Conservation (phyloP, 805 yeast species). For the Candida dendrica region DNA sequence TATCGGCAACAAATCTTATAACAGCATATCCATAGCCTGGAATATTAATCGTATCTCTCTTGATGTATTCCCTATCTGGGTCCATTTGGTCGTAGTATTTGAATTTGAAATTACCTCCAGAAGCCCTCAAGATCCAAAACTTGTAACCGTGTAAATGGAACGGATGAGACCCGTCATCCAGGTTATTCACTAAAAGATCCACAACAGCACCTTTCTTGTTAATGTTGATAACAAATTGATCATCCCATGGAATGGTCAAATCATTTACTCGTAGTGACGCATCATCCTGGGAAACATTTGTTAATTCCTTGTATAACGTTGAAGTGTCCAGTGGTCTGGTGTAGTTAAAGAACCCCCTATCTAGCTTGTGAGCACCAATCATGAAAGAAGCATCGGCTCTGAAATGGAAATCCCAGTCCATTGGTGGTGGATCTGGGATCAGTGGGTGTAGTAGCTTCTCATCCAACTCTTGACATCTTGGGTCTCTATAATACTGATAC, state of each 20-base stretch:
- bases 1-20: constrained; percentile 57
- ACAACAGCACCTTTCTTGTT: constrained; percentile 30
- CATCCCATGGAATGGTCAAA: constrained; percentile 8
- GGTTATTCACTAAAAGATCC: constrained; percentile 60
- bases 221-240: constrained; percentile 15
- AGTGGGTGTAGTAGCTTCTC: constrained; percentile 17
- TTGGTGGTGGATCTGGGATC: constrained; percentile 14
- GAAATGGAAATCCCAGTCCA: constrained; percentile 4
- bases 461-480: constrained; percentile 20
- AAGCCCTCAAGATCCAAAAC: constrained; percentile 20
- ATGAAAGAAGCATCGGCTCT: constrained; percentile 19
- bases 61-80: constrained; percentile 39
- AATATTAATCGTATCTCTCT: constrained; percentile 56
- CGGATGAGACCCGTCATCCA: constrained; percentile 62
- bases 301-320: constrained; percentile 11
- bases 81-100: constrained; percentile 33
- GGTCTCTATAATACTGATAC: constrained; percentile 10
- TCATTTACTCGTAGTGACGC: not conserved
- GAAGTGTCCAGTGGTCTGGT: constrained; percentile 12
- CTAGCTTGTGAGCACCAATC: constrained; percentile 17
- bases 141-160: constrained; percentile 52
- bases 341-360: constrained; percentile 21
- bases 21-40: constrained; percentile 50
- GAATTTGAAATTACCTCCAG: constrained; percentile 20
- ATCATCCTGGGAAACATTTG: constrained; percentile 10